Percentiles rank a stretch among this genome's conserved stretches.
Evolutionary conservation across 495 filamentous ascomycete species (phyloP).

Genomic region (Trichoderma erinaceum): DNA sequence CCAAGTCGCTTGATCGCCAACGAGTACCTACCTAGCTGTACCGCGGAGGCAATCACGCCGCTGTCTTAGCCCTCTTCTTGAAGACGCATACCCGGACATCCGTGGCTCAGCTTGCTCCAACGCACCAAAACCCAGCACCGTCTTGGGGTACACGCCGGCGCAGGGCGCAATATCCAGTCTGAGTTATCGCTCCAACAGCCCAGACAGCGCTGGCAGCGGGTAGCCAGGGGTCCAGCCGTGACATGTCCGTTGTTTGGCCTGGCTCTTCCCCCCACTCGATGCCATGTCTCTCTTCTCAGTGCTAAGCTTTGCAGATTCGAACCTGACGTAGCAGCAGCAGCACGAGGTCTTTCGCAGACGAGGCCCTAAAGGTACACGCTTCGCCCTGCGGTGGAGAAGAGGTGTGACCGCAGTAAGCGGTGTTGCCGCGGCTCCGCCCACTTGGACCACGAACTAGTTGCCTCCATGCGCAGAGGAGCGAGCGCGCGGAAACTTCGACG

Average conservation of each 20-base stretch:
- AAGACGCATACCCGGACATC: not conserved
- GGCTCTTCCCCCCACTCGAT: not conserved
- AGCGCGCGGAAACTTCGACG: slow-evolving; percentile 6
- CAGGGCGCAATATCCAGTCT: slow-evolving; percentile 6
- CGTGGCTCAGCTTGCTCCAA: not conserved
- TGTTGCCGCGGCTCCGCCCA: slow-evolving; percentile 14
- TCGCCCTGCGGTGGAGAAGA: slow-evolving; percentile 1
- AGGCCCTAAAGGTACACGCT: not conserved
- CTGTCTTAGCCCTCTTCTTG: not conserved
- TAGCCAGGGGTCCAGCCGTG: slow-evolving; percentile 5
- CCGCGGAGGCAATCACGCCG: not conserved
- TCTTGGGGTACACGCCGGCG: not conserved
- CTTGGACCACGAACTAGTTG: slow-evolving; percentile 12
- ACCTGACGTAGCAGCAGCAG: not conserved
- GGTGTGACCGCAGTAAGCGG: slow-evolving; percentile 13
- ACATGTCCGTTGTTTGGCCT: not conserved
- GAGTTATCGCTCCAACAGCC: not conserved
- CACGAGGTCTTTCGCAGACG: not conserved
- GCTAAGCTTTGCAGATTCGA: slow-evolving; percentile 6
- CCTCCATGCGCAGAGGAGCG: not conserved
- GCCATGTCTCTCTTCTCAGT: not conserved
- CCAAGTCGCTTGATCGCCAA: no score
- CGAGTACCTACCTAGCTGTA: no score
- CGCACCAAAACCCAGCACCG: not conserved
- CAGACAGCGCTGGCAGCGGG: not conserved